A percentile compares a stretch with the other conserved stretches of the same genome.
Evolutionary conservation across 2,329 filamentous ascomycete genomes (phyloP).

Genomic region (Colletotrichum salicis): DNA sequence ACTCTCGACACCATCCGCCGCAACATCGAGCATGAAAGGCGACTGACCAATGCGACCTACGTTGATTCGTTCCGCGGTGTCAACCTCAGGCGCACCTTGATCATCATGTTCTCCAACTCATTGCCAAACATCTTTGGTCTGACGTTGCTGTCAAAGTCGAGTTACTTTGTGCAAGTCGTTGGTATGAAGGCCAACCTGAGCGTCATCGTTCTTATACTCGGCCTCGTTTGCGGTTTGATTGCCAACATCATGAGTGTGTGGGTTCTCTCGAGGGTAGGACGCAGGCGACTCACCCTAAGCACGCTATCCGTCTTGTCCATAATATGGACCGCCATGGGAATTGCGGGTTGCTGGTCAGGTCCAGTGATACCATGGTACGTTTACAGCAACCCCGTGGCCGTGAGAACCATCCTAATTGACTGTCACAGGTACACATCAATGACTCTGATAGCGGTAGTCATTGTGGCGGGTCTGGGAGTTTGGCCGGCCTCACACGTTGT

Average conservation of each 20-base stretch:
- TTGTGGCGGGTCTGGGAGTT: constrained; percentile 53
- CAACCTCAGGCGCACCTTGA: constrained; percentile 54
- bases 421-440: constrained; percentile 41
- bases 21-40: constrained; percentile 56
- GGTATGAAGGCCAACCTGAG: constrained; percentile 45
- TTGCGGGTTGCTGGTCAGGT: constrained; percentile 56
- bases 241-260: constrained; percentile 57
- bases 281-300: constrained; percentile 50
- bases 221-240: constrained; percentile 56
- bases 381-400: background rate
- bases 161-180: constrained; percentile 52
- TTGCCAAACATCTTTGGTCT: constrained; percentile 58
- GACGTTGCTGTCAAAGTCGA: constrained; percentile 53
- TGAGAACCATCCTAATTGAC: background rate
- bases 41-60: constrained; percentile 48
- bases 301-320: constrained; percentile 46
- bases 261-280: constrained; percentile 52
- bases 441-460: constrained; percentile 56
- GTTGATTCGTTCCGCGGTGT: constrained; percentile 55
- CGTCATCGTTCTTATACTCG: constrained; percentile 57
- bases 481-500: constrained; percentile 57
- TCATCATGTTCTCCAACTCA: constrained; percentile 53
- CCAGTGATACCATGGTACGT: constrained; percentile 51
- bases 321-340: constrained; percentile 57
- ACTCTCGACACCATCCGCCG: constrained; percentile 56